phyloP scores from a whole-genome alignment of 495 filamentous ascomycete genomes.

The Aspergillus taichungensis region DNA sequence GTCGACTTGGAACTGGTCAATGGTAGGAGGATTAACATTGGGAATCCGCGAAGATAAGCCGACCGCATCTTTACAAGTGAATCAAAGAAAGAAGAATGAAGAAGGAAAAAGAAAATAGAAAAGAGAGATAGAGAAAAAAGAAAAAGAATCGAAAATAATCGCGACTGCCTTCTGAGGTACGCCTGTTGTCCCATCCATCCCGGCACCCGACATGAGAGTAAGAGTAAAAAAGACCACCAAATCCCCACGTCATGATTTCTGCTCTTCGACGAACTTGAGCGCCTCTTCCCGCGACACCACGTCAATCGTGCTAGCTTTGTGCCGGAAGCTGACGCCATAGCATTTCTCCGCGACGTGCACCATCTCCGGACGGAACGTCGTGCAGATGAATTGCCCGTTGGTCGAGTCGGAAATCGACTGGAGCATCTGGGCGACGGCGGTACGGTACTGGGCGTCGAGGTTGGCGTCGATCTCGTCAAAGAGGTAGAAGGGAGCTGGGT shows the following conservation, averaged over 20 bases:
- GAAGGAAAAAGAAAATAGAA: not conserved
- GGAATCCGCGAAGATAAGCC: slow-evolving; percentile 14
- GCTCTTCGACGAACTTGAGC: slow-evolving; percentile 85
- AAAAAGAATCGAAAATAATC: slow-evolving; percentile 1
- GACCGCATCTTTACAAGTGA: slow-evolving; percentile 7
- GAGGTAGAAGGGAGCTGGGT: slow-evolving; percentile 96
- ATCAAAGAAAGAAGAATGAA: not conserved
- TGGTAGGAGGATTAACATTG: slow-evolving; percentile 6
- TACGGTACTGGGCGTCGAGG: slow-evolving; percentile 93
- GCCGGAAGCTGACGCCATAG: slow-evolving; percentile 89
- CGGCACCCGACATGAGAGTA: slow-evolving; percentile 8
- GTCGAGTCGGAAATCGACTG: slow-evolving; percentile 58
- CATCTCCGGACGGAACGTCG: slow-evolving; percentile 97
- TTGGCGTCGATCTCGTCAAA: slow-evolving; percentile 99
- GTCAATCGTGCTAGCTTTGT: slow-evolving; percentile 88
- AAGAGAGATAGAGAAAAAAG: not conserved
- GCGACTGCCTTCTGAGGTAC: slow-evolving; percentile 3
- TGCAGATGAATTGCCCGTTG: slow-evolving; percentile 71
- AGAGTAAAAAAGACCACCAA: slow-evolving; percentile 11
- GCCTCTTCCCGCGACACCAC: slow-evolving; percentile 82
- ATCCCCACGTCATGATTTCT: slow-evolving; percentile 33
- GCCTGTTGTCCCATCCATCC: slow-evolving; percentile 15
- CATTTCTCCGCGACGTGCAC: slow-evolving; percentile 92
- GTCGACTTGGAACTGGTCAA: too few species aligned
- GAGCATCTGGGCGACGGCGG: slow-evolving; percentile 83